Evolutionary conservation across 106 monocot species (phyloP).

Genomic region (Acorus calamus): DNA sequence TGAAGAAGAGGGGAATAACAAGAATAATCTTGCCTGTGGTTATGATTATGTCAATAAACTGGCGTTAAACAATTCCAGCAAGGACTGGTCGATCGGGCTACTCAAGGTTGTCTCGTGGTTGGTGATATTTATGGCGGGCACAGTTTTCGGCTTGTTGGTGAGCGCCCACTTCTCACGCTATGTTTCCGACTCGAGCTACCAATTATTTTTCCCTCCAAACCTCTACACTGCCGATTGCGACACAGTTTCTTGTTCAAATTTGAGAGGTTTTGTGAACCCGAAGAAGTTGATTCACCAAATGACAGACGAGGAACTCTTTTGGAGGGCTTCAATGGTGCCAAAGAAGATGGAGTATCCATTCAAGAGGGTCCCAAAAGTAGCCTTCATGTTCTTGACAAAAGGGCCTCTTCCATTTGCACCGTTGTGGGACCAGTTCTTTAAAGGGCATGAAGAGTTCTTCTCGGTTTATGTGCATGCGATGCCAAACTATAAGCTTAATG

Average conservation of each 20-base stretch:
- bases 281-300: not conserved
- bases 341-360: constrained; percentile 2
- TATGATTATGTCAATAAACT: too few relatives aligned
- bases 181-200: constrained; percentile 27
- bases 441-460: constrained; percentile 8
- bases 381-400: constrained; percentile 11
- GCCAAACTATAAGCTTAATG: constrained; percentile 3
- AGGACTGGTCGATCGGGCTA: constrained; percentile 24
- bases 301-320: constrained; percentile 10
- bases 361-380: constrained; percentile 8
- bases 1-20: constrained; percentile 3
- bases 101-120: constrained; percentile 25
- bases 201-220: constrained; percentile 34
- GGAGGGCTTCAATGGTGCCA: constrained; percentile 6
- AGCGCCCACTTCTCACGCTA: constrained; percentile 43
- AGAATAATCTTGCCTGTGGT: constrained; percentile 1
- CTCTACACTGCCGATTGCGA: constrained; percentile 11
- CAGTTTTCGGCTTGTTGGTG: constrained; percentile 39
- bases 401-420: constrained; percentile 7
- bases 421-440: constrained; percentile 14
- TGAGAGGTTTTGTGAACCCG: constrained; percentile 4
- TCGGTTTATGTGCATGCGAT: constrained; percentile 9
- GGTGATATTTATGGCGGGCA: constrained; percentile 60
- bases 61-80: constrained; percentile 3
- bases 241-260: not conserved